Percentiles rank a stretch among this genome's conserved stretches.
Conservation (phyloP, 768 basidiomycete species). For the Termitomyces sp. region DNA sequence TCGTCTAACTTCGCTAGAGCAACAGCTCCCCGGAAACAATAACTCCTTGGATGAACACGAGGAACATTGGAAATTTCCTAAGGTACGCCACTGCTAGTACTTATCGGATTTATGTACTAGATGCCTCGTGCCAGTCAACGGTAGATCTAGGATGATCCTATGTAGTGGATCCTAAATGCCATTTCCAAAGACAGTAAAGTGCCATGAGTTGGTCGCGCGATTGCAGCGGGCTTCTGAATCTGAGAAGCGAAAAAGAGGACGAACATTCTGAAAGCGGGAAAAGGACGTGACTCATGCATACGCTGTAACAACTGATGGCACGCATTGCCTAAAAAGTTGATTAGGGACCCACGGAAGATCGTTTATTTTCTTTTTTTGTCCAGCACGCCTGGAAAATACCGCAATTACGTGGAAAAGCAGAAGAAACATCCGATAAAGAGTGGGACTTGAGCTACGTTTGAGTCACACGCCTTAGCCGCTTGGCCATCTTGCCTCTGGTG, state of each 20-base stretch:
- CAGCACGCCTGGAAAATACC: neutral
- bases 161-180: too few relatives aligned
- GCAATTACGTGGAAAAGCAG: neutral
- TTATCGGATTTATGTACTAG: neutral
- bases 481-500: conserved; percentile 41
- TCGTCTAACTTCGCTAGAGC: neutral
- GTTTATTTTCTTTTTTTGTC: too few relatives aligned
- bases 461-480: conserved; percentile 41
- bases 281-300: neutral
- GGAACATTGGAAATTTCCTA: neutral
- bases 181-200: neutral
- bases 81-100: neutral
- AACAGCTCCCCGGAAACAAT: too few relatives aligned
- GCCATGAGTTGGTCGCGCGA: neutral
- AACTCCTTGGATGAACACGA: neutral
- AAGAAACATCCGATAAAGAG: neutral
- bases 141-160: neutral
- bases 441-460: conserved; percentile 28
- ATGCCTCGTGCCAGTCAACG: neutral
- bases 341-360: too few relatives aligned
- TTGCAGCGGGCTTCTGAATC: conserved; percentile 6
- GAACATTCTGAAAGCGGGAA: too few relatives aligned
- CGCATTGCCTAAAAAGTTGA: too few relatives aligned
- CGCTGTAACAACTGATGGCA: too few relatives aligned
- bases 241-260: neutral